Conservation (phyloP, 2,329 filamentous ascomycete species). For the Lecanosticta acicola region DNA sequence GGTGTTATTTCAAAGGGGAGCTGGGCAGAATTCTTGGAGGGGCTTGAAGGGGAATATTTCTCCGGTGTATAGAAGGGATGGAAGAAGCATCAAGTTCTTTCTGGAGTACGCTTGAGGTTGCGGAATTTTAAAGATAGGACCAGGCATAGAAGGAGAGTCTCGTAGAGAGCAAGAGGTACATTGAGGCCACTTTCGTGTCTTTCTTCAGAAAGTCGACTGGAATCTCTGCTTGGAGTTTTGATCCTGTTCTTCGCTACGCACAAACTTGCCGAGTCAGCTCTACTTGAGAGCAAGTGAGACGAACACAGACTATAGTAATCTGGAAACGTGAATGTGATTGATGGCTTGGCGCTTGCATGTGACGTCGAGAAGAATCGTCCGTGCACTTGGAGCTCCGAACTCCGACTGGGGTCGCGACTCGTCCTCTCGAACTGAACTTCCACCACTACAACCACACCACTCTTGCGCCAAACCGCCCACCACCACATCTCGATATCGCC, state of each 20-base stretch:
- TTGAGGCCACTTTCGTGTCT: no score
- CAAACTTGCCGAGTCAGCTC: no score
- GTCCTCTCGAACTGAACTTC: not conserved
- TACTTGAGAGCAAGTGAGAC: no score
- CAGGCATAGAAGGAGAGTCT: no score
- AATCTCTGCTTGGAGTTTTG: no score
- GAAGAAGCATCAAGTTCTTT: constrained; percentile 22
- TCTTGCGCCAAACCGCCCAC: not conserved
- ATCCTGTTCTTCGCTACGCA: no score
- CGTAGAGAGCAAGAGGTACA: no score
- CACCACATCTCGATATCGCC: not conserved
- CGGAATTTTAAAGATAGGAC: no score
- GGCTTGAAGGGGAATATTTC: constrained; percentile 16
- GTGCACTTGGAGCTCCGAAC: not conserved
- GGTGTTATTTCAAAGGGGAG: constrained; percentile 19
- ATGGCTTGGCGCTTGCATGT: not conserved
- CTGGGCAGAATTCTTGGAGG: constrained; percentile 20
- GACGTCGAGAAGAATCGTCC: not conserved
- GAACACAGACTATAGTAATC: no score
- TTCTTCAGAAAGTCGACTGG: no score
- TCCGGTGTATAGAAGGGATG: constrained; percentile 19
- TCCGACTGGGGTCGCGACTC: not conserved
- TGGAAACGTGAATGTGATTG: no score
- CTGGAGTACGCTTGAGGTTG: constrained; percentile 14
- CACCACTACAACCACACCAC: not conserved